A percentile compares a stretch with the other conserved stretches of the same genome.
These are phyloP conservation scores for Dillenia turbinata DNA, from an alignment of 164 flowering plant genomes.

Conservation along the genomic window DNA sequence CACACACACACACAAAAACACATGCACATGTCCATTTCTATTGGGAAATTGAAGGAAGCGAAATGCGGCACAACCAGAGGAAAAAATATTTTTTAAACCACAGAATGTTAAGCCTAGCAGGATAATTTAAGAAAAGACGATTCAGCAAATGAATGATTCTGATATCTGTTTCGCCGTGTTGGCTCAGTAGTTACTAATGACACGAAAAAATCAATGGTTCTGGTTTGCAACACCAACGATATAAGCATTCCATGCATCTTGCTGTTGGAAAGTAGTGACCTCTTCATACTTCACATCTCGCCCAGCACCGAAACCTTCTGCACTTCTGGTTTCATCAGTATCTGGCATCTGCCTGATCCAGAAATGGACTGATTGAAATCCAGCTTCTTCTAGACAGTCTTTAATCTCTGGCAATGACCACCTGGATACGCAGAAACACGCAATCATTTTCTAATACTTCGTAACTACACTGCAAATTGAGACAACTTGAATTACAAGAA, in stretches of 20 bases:
- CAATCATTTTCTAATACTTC: background rate
- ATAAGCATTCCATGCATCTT: constrained; percentile 97
- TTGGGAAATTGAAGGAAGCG: no score
- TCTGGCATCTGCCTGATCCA: constrained; percentile 90
- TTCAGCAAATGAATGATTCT: no score
- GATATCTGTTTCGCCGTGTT: no score
- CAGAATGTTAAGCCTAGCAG: no score
- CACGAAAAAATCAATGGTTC: no score
- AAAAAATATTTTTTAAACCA: no score
- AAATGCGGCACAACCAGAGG: no score
- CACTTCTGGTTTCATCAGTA: constrained; percentile 29
- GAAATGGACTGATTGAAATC: constrained; percentile 73
- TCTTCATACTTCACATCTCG: constrained; percentile 79
- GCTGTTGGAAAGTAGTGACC: constrained; percentile 60
- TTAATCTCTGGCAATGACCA: constrained; percentile 94
- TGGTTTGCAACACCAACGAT: constrained; percentile 56
- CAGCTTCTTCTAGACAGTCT: constrained; percentile 91
- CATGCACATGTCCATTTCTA: no score
- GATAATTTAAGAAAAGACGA: no score
- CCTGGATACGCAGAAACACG: constrained; percentile 26
- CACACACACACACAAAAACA: no score
- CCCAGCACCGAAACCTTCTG: constrained; percentile 54
- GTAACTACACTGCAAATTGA: background rate
- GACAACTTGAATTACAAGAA: background rate
- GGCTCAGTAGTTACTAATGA: no score